Conservation (phyloP, 305 asterid genomes). For the Ilex paraguariensis region DNA sequence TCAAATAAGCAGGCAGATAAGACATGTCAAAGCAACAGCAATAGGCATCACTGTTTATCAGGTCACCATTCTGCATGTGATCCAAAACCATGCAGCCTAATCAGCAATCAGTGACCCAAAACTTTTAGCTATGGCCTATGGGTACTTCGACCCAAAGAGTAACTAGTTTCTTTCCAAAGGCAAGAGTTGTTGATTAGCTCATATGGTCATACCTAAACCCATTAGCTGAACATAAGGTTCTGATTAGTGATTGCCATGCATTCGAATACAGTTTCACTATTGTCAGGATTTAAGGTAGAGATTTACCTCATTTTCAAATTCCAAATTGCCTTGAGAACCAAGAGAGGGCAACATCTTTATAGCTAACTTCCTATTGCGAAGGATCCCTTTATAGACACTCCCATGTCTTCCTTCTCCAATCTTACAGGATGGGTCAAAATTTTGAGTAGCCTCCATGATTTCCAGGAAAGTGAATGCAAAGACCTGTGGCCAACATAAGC, state of each 20-base stretch:
- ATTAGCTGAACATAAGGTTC: no score
- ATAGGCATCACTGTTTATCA: not conserved
- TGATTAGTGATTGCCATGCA: not conserved
- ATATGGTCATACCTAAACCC: constrained; percentile 5
- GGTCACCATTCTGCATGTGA: no score
- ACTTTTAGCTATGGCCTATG: no score
- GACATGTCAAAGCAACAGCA: not conserved
- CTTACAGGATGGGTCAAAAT: constrained; percentile 66
- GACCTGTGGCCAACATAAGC: constrained; percentile 31
- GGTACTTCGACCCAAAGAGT: no score
- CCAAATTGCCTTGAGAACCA: constrained; percentile 67
- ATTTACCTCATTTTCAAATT: constrained; percentile 69
- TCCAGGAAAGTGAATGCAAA: constrained; percentile 65
- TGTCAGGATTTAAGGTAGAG: not conserved
- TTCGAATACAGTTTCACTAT: not conserved
- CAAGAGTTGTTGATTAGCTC: not conserved
- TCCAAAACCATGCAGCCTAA: no score
- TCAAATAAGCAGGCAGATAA: not conserved
- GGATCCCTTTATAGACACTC: constrained; percentile 68
- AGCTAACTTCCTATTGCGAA: constrained; percentile 63
- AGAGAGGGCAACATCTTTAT: constrained; percentile 76
- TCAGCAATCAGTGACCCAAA: no score
- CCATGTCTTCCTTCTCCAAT: constrained; percentile 80
- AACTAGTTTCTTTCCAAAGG: no score
- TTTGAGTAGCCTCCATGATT: constrained; percentile 68